These are phyloP conservation scores for Nicotiana paniculata DNA, from an alignment of 257 asterid genomes.

Conservation along the genomic window DNA sequence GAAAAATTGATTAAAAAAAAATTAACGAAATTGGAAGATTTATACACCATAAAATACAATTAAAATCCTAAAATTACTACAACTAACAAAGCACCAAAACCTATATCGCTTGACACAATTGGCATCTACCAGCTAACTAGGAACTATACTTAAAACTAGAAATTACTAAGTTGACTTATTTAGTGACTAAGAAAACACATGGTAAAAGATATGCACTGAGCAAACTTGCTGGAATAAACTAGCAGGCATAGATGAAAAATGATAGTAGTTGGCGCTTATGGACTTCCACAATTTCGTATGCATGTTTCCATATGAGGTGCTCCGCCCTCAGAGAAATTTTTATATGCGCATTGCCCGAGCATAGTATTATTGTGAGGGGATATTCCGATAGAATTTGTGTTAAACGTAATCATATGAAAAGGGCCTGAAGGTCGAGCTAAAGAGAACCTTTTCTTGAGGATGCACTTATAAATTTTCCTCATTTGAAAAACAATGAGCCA, in stretches of 20 bases:
- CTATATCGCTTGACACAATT: too few relatives aligned
- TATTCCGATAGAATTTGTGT: conserved; percentile 60
- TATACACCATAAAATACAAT: too few relatives aligned
- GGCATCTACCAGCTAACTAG: too few relatives aligned
- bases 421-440: conserved; percentile 16
- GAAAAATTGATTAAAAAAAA: too few relatives aligned
- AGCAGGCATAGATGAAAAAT: conserved; percentile 61
- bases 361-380: conserved; percentile 44
- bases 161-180: too few relatives aligned
- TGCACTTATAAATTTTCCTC: conserved; percentile 71
- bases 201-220: conserved; percentile 50
- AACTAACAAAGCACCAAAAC: too few relatives aligned
- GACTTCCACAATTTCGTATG: conserved; percentile 72
- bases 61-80: too few relatives aligned
- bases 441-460: conserved; percentile 48
- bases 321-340: conserved; percentile 63
- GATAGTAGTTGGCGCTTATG: conserved; percentile 84
- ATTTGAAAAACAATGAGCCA: conserved; percentile 51
- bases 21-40: too few relatives aligned
- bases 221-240: conserved; percentile 46
- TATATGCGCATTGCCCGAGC: conserved; percentile 67
- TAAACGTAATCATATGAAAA: conserved; percentile 40
- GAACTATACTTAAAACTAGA: too few relatives aligned
- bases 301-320: conserved; percentile 21
- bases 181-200: too few relatives aligned